Evolutionary conservation across 306 rosid genomes (phyloP), one percentile per base, ranked within the genome.

Genomic region (Rosa multiflora): DNA sequence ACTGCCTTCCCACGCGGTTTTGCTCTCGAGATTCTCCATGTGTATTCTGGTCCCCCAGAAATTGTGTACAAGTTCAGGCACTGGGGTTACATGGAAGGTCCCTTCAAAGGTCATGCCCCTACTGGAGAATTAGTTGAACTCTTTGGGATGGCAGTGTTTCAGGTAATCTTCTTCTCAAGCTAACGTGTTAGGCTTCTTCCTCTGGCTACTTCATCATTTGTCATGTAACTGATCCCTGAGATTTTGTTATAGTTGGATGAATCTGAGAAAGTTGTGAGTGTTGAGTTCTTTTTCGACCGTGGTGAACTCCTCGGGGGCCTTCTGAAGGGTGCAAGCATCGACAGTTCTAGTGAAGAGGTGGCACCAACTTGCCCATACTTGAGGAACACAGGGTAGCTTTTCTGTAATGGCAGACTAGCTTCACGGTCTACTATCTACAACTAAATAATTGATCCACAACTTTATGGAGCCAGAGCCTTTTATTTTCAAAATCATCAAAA

Each of bases 1-100:
- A 85, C 94, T 3, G 73, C 94, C 0, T 89, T 91, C 63, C 94
- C 97, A 3, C 87, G 89, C 3, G 94, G 97, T 8, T 91, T 91
- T 70, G 94, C 92, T 20, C 55, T 89, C 21, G 92, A 91, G 80
- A 42, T 91, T 75, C 68, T 89, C 1, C 82, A 81, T 5, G 90
- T 86, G 0, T 89, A 87, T 70, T 51, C 88, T 10, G 94, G 92
- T 43, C 92, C 97, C 2, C 94, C 97, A 0, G 51, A 77, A 59
- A 85, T 88, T 47, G 85, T 84, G 9, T 91, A 77, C 86, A 91
- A 91, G 69, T 91, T 91, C 76, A 88, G 94, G 80, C 94, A 91
- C 61, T 91, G 97, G 94, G 94, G 91, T 17, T 84, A 74, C 83
- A 86, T 89, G 93, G 97, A 91, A 48, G 94, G 97, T 66, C 90